These are phyloP conservation scores for Dryas integrifolia DNA, from an alignment of 331 rosid species.

Conservation along the genomic window DNA sequence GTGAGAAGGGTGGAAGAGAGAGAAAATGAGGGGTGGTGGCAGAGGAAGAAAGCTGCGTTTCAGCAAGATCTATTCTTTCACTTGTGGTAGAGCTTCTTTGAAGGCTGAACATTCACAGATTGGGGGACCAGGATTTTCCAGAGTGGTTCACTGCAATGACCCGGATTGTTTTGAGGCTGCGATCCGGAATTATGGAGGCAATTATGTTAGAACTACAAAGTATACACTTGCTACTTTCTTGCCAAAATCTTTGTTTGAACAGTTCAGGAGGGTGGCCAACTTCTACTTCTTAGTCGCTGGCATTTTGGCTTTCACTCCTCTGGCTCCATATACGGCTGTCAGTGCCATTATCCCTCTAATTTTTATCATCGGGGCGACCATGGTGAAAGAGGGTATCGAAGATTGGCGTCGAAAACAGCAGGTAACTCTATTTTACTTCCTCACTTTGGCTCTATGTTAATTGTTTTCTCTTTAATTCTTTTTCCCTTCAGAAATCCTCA, in stretches of 20 bases:
- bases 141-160: conserved; percentile 77
- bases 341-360: conserved; percentile 81
- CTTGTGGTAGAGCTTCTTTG: conserved; percentile 59
- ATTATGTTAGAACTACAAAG: conserved; percentile 77
- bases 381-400: conserved; percentile 84
- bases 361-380: conserved; percentile 56
- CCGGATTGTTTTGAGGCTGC: conserved; percentile 53
- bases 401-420: conserved; percentile 79
- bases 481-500: background rate
- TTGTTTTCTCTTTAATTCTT: background rate
- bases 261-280: conserved; percentile 96
- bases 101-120: conserved; percentile 67
- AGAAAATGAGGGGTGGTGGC: conserved; percentile 49
- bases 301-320: conserved; percentile 64
- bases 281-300: conserved; percentile 81
- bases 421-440: conserved; percentile 45
- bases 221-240: conserved; percentile 73
- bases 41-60: conserved; percentile 54
- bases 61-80: conserved; percentile 88
- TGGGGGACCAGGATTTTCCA: conserved; percentile 79
- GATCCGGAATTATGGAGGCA: conserved; percentile 52
- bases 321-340: conserved; percentile 81
- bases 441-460: conserved; percentile 4
- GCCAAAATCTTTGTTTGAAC: conserved; percentile 95
- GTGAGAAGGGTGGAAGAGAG: background rate